These are phyloP conservation scores for Rhododendron ferrugineum DNA, from an alignment of 148 eudicot genomes.

Conservation along the genomic window DNA sequence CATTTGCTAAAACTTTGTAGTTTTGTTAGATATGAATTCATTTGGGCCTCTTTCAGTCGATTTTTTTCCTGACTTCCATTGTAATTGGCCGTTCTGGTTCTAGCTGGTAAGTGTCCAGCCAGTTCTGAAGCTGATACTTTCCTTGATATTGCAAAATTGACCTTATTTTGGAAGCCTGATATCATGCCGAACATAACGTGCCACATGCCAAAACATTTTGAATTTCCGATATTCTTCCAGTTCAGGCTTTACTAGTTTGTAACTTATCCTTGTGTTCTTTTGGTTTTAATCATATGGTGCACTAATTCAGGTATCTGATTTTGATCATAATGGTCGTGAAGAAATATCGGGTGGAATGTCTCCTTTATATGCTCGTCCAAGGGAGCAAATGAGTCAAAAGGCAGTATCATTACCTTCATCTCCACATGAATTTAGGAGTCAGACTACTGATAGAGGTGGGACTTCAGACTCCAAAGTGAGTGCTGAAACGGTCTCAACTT, in stretches of 20 bases:
- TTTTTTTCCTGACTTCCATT: background rate
- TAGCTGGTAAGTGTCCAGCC: background rate
- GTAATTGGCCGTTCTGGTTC: background rate
- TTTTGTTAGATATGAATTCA: background rate
- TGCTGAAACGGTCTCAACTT: constrained; percentile 63
- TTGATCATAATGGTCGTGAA: constrained; percentile 45
- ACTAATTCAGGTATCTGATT: constrained; percentile 43
- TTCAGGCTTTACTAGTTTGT: background rate
- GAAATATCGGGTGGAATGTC: constrained; percentile 52
- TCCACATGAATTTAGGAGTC: constrained; percentile 68
- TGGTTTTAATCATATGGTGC: constrained; percentile 10
- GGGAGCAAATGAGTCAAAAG: constrained; percentile 62
- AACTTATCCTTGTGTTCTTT: background rate
- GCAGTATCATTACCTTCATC: constrained; percentile 94
- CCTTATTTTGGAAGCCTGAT: background rate
- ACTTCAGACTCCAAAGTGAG: constrained; percentile 28
- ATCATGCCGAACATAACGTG: background rate
- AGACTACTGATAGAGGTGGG: constrained; percentile 41
- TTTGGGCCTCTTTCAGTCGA: background rate
- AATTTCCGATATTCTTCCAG: background rate
- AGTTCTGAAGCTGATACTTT: background rate
- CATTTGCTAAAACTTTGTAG: background rate
- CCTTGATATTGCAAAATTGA: constrained; percentile 1
- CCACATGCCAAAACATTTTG: background rate
- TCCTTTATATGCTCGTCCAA: constrained; percentile 38